Base-by-base conservation (phyloP, 805 yeast species). In the Candida mattraensis region DNA sequence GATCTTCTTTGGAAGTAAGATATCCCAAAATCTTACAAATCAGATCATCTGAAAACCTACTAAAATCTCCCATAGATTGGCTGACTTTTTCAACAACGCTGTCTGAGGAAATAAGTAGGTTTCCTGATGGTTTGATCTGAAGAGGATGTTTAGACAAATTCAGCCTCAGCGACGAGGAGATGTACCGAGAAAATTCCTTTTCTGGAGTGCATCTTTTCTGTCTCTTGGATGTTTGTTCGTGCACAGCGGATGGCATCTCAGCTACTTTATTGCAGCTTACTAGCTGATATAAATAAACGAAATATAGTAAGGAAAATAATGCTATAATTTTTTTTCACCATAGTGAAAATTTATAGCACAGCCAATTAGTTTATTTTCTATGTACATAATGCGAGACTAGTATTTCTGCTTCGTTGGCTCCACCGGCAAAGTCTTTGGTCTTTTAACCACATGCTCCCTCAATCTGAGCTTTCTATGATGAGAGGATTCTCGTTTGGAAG, bases 41-140 rank as follows among this genome's bases (percentile, higher is more conserved):
- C 8, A 83, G 42, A 19, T 84, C 91, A 57, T 87, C 96, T 0
- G 78, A 66, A 20, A 85, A 66, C 0, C 38, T 36, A 0, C 69
- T 53, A 15, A 87, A 55, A 5, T 46, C 38, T 0, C 95, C 95
- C 57, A 83, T 60, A 14, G 73, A 71, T 14, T 56, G 35, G 7
- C 42, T 27, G 23, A 67, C 48, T 13, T 40, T 30, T 9, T 31
- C 18, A 7, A 45, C 16, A n/a, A 48, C 37, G 8, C 39, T 47
- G 22, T 49, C 48, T 11, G 44, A 31, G 4, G 57, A 42, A 2
- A 60, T 22, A 5, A 58, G 33, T 13, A 48, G 67, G 50, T 86
- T 86, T 4, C 94, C 95, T n/a, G 74, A 60, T 1, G 95, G 95
- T 51, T 72, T 76, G 11, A 86, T 80, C 33, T 83, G 82, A 19